phyloP scores from a whole-genome alignment of 768 basidiomycete species.

The Cytidiella melzeri region DNA sequence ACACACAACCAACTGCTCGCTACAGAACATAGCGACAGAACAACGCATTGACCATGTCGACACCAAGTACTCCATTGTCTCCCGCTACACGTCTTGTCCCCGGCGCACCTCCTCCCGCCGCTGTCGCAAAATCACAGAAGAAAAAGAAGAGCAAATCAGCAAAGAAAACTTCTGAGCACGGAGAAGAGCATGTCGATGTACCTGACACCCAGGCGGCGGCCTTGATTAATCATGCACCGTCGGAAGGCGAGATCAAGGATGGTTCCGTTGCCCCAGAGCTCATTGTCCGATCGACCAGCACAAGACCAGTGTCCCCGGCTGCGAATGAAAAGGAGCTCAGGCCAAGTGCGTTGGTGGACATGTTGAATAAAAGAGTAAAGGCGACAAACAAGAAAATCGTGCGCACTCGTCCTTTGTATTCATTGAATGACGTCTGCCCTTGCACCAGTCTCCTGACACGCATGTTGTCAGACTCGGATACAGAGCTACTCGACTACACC shows the following conservation, averaged over 20 bases:
- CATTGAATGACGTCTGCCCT: slow-evolving; percentile 1
- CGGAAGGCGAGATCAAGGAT: slow-evolving; percentile 40
- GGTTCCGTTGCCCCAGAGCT: slow-evolving; percentile 41
- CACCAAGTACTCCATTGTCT: slow-evolving; percentile 28
- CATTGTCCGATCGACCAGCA: slow-evolving; percentile 29
- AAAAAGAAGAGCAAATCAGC: slow-evolving; percentile 60
- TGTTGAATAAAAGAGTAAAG: slow-evolving; percentile 75
- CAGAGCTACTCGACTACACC: slow-evolving; percentile 62
- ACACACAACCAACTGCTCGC: neutral
- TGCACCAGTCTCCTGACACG: neutral
- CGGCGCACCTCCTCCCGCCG: slow-evolving; percentile 63
- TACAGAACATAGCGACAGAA: too few relatives aligned
- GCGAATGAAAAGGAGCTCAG: slow-evolving; percentile 29
- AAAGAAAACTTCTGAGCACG: slow-evolving; percentile 36
- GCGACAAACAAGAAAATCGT: slow-evolving; percentile 79
- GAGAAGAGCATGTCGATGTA: slow-evolving; percentile 41
- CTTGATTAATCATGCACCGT: slow-evolving; percentile 45
- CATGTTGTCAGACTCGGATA: slow-evolving; percentile 54
- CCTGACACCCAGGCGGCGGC: slow-evolving; percentile 42
- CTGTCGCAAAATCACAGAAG: slow-evolving; percentile 48
- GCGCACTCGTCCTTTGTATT: slow-evolving; percentile 24
- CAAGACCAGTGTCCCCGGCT: slow-evolving; percentile 15
- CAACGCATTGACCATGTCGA: slow-evolving; percentile 12
- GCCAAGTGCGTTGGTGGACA: slow-evolving; percentile 67
- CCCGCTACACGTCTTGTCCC: slow-evolving; percentile 52